phyloP scores from a whole-genome alignment of 1,139 yeast genomes.

The Pichia cactophila region DNA sequence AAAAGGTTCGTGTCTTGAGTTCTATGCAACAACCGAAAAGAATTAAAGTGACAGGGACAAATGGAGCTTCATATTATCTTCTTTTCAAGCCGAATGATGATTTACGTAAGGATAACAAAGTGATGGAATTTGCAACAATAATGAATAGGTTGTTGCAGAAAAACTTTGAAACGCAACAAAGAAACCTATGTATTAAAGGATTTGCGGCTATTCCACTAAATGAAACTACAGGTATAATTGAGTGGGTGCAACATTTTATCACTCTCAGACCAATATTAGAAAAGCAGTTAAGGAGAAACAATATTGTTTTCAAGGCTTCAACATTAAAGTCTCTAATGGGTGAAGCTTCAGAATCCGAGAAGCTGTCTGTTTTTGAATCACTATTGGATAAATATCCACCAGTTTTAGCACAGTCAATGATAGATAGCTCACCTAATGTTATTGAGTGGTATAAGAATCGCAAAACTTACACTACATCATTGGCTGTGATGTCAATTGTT shows the following conservation, averaged over 20 bases:
- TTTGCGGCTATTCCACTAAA: constrained; percentile 87
- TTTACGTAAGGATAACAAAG: constrained; percentile 88
- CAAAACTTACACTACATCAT: constrained; percentile 63
- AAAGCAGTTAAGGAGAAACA: constrained; percentile 15
- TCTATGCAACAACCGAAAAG: constrained; percentile 87
- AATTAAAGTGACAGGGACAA: constrained; percentile 67
- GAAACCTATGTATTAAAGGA: constrained; percentile 65
- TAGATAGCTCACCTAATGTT: constrained; percentile 86
- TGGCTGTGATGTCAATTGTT: constrained; percentile 97
- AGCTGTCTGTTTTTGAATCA: constrained; percentile 28
- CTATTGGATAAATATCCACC: constrained; percentile 51
- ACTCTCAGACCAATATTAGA: constrained; percentile 67
- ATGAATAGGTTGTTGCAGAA: constrained; percentile 64
- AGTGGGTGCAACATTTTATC: constrained; percentile 81
- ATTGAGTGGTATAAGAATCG: constrained; percentile 80
- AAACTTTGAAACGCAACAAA: constrained; percentile 64
- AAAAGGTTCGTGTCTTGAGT: constrained; percentile 57
- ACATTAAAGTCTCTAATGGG: constrained; percentile 11
- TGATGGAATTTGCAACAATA: constrained; percentile 87
- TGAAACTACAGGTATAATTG: constrained; percentile 84
- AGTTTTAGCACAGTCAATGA: constrained; percentile 78
- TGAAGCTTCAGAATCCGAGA: constrained; percentile 29
- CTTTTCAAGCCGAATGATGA: constrained; percentile 87
- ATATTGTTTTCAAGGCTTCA: constrained; percentile 6
- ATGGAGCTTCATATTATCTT: constrained; percentile 62